Evolutionary conservation across 176 grass and related monocot species (phyloP), one percentile per base, ranked within the genome.

Genomic region (Melocanna baccifera): DNA sequence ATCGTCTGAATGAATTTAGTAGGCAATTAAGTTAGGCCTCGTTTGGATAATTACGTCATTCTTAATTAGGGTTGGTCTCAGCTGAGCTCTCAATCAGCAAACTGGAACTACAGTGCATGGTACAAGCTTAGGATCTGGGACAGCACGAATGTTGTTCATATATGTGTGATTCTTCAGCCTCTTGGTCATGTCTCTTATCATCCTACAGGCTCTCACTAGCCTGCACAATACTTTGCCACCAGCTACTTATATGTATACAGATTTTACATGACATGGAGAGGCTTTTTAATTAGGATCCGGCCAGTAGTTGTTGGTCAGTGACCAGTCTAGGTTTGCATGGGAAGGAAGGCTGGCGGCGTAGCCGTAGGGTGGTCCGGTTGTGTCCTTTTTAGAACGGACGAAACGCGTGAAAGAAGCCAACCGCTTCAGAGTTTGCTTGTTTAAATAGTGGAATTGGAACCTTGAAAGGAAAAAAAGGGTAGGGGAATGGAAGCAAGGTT

Each of bases 221-320:
- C 41, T 40, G n/a, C 23, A 70, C 25, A 9, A 52, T 75, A 8
- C 79, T 11, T 23, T 23, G 42, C 19, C 43, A 32, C 19, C 63
- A 15, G 56, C 55, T 62, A n/a, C 20, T 12, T 51, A 34, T 34
- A 34, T 36, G 34, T 36, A 36, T 36, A 36, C 34, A 36, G 34
- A 4, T 36, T 4, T 36, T 40, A 45, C 78, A 81, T 40, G 72
- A 16, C 79, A 77, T 42, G 67, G n/a, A 59, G 72, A 52, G 16
- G 16, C 71, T 88, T 77, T 69, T 76, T 62, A 83, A 77, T 83
- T 77, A 77, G 79, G 63, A 82, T 76, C 72, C n/a, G n/a, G n/a
- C 64, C 62, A 34, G 34, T 68, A 76, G 72, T 83, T 53, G 73
- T 88, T 71, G 72, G 79, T 88, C 50, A 59, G 86, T 77, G 79